Percentiles rank a stretch among this genome's conserved stretches.
These are phyloP conservation scores for Inga laurina DNA, from an alignment of 306 rosid genomes.

Conservation along the genomic window DNA sequence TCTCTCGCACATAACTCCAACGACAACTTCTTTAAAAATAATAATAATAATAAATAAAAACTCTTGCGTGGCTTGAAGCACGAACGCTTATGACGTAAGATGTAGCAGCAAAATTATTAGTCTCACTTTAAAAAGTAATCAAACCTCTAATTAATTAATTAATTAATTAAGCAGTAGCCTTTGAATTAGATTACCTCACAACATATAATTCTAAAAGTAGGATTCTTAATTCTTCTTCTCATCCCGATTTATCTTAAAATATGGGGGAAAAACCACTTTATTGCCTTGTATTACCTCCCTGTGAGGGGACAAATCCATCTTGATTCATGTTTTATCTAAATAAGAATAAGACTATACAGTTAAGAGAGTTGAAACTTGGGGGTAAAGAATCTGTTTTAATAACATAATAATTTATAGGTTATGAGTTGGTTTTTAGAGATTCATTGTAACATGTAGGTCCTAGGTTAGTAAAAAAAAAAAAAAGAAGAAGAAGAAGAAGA, in stretches of 20 bases:
- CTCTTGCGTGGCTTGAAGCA: not conserved
- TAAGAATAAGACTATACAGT: not conserved
- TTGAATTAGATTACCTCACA: not conserved
- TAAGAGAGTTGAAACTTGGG: not conserved
- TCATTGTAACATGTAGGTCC: not conserved
- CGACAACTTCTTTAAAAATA: not conserved
- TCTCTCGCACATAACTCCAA: constrained; percentile 21
- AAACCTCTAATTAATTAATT: not conserved
- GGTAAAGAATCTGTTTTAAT: not conserved
- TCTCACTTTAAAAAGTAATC: not conserved
- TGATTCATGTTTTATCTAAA: not conserved
- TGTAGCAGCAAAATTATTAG: not conserved
- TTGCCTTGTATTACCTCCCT: not conserved
- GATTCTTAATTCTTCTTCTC: not conserved
- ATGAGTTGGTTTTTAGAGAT: not conserved
- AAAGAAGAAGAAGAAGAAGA: not conserved
- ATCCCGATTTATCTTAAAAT: not conserved
- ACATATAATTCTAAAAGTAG: not conserved
- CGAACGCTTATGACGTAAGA: not conserved
- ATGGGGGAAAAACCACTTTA: not conserved
- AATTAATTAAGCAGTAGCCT: not conserved
- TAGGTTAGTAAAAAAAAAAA: constrained; percentile 13
- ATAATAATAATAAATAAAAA: not conserved
- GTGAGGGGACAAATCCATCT: not conserved
- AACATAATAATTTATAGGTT: not conserved